These are phyloP conservation scores for Populus alba DNA, from an alignment of 345 rosid species.

Conservation along the genomic window DNA sequence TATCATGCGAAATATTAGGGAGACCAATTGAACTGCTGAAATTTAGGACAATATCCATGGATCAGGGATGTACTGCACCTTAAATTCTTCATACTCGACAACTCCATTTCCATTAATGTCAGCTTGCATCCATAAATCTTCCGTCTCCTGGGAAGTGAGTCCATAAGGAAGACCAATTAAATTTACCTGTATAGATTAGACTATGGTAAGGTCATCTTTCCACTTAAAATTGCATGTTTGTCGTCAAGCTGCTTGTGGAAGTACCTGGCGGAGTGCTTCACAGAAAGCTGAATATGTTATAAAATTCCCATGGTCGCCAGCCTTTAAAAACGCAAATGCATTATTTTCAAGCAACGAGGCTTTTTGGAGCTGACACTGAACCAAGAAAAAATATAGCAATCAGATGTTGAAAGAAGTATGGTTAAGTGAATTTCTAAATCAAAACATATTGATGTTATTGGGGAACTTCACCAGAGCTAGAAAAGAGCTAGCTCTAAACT, in stretches of 20 bases:
- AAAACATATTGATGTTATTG: neutral
- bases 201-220: conserved; percentile 12
- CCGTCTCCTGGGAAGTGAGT: conserved; percentile 55
- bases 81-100: conserved; percentile 57
- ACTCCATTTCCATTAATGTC: conserved; percentile 60
- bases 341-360: conserved; percentile 52
- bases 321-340: conserved; percentile 61
- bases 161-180: conserved; percentile 57
- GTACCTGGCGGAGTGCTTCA: conserved; percentile 66
- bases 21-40: too few relatives aligned
- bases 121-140: conserved; percentile 63
- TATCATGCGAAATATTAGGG: neutral
- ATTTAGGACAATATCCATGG: neutral
- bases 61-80: conserved; percentile 30
- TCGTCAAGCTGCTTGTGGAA: neutral
- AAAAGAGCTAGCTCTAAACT: neutral
- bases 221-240: neutral
- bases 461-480: neutral
- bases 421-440: neutral
- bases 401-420: neutral
- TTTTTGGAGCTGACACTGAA: conserved; percentile 60
- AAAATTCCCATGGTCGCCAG: conserved; percentile 40
- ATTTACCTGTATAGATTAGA: conserved; percentile 42
- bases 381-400: conserved; percentile 17
- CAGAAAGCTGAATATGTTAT: conserved; percentile 59